These are phyloP conservation scores for Metroxylon sagu DNA, from an alignment of 176 grass and related monocot genomes.

Conservation along the genomic window DNA sequence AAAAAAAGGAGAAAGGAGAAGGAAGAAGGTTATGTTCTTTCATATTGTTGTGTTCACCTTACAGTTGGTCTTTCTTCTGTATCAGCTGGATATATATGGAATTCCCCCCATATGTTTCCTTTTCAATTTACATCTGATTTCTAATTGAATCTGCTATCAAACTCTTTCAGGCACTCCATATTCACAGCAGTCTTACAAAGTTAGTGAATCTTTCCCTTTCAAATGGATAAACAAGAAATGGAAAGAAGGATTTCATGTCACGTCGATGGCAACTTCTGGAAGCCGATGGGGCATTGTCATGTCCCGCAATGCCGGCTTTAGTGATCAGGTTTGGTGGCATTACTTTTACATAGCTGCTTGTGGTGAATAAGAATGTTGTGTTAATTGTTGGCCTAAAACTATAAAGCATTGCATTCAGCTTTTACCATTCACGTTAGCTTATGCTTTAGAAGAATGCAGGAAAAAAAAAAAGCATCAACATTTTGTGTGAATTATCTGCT, in stretches of 20 bases:
- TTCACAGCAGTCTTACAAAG: conserved; percentile 74
- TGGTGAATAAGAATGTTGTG: no score
- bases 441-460: no score
- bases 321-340: conserved; percentile 45
- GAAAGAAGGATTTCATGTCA: conserved; percentile 79
- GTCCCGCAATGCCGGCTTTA: conserved; percentile 57
- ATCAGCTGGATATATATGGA: no score
- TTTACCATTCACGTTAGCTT: no score
- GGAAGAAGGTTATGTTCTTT: no score
- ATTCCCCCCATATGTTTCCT: background rate
- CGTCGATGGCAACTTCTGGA: conserved; percentile 59
- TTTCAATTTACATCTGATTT: background rate
- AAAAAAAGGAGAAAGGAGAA: no score
- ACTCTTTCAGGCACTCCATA: conserved; percentile 47
- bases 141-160: background rate
- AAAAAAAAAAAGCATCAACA: no score
- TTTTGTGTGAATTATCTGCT: no score
- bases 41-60: no score
- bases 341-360: background rate
- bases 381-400: no score
- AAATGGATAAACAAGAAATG: conserved; percentile 85
- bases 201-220: conserved; percentile 67
- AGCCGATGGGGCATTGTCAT: conserved; percentile 69
- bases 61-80: no score
- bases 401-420: no score